These are phyloP conservation scores for Cucurbitaria berberidis DNA, from an alignment of 2,329 filamentous ascomycete genomes.

Conservation along the genomic window DNA sequence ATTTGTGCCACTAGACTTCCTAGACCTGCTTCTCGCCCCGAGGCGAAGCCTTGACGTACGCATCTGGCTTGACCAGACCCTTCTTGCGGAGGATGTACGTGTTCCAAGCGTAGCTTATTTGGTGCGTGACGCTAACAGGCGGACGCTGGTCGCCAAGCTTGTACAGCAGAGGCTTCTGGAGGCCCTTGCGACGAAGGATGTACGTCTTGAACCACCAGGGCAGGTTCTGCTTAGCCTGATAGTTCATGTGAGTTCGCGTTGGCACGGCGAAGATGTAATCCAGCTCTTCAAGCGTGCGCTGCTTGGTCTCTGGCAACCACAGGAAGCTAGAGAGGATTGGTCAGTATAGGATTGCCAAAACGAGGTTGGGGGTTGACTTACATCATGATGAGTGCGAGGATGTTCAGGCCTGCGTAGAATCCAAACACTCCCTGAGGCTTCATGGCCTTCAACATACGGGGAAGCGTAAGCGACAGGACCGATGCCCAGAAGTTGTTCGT, in stretches of 20 bases:
- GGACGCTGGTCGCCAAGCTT: slow-evolving; percentile 38
- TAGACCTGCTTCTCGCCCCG: slow-evolving; percentile 29
- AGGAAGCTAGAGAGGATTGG: slow-evolving; percentile 56
- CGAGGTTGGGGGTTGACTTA: slow-evolving; percentile 14
- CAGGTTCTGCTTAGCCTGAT: slow-evolving; percentile 35
- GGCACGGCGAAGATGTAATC: slow-evolving; percentile 59
- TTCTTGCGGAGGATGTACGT: slow-evolving; percentile 27
- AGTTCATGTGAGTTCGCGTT: slow-evolving; percentile 49
- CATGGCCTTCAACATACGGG: slow-evolving; percentile 61
- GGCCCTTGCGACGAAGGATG: slow-evolving; percentile 47
- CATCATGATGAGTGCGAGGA: slow-evolving; percentile 67
- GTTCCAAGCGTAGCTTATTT: slow-evolving; percentile 30
- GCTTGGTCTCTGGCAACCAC: slow-evolving; percentile 58
- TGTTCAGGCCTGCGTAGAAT: slow-evolving; percentile 67
- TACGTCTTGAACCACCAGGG: slow-evolving; percentile 57
- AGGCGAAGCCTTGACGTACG: slow-evolving; percentile 16
- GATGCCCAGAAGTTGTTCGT: slow-evolving; percentile 67
- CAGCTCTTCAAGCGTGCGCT: slow-evolving; percentile 56
- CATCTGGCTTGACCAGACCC: slow-evolving; percentile 19
- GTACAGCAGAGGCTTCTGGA: slow-evolving; percentile 48
- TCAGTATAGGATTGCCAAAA: slow-evolving; percentile 3
- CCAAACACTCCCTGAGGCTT: slow-evolving; percentile 63
- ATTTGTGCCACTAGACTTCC: background rate
- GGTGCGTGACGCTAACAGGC: slow-evolving; percentile 21
- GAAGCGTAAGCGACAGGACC: slow-evolving; percentile 69